Percentiles rank a stretch among this genome's conserved stretches.
phyloP scores from a whole-genome alignment of 306 rosid species.

The Quillaja saponaria region DNA sequence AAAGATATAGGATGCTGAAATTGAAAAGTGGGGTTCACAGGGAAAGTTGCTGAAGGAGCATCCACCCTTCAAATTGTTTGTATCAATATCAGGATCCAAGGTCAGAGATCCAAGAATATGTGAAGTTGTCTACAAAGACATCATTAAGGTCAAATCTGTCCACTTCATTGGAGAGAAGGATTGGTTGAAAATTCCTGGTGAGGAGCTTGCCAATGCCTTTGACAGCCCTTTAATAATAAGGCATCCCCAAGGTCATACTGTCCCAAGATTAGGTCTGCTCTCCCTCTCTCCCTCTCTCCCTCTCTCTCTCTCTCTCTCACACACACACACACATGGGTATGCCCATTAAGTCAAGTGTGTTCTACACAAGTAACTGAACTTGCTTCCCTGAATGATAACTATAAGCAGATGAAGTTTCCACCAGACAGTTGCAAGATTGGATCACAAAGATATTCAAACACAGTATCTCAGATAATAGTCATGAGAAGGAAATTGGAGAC shows the following conservation, averaged over 20 bases:
- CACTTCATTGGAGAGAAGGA: slow-evolving; percentile 87
- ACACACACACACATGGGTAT: too few relatives aligned
- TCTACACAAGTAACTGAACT: slow-evolving; percentile 12
- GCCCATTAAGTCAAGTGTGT: neutral
- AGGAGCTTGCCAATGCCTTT: slow-evolving; percentile 74
- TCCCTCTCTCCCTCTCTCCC: neutral
- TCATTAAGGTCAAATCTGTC: slow-evolving; percentile 64
- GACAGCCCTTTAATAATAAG: slow-evolving; percentile 62
- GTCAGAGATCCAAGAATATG: slow-evolving; percentile 80
- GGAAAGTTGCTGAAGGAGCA: slow-evolving; percentile 83
- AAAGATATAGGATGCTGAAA: neutral
- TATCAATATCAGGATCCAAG: slow-evolving; percentile 77
- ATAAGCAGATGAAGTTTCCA: slow-evolving; percentile 59
- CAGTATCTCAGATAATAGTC: slow-evolving; percentile 21
- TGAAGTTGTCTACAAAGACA: slow-evolving; percentile 71
- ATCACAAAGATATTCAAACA: slow-evolving; percentile 24
- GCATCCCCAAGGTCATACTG: slow-evolving; percentile 91
- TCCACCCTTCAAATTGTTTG: slow-evolving; percentile 62
- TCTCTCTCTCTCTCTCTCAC: neutral
- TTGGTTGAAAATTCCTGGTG: slow-evolving; percentile 73
- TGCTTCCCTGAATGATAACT: slow-evolving; percentile 3
- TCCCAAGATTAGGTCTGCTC: slow-evolving; percentile 69
- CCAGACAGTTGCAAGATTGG: slow-evolving; percentile 47
- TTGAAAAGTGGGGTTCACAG: slow-evolving; percentile 42
- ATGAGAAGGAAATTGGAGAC: slow-evolving; percentile 32